A percentile compares a stretch with the other conserved stretches of the same genome.
Evolutionary conservation across 1,139 yeast genomes (phyloP).

Genomic region (Pichia sp.): DNA sequence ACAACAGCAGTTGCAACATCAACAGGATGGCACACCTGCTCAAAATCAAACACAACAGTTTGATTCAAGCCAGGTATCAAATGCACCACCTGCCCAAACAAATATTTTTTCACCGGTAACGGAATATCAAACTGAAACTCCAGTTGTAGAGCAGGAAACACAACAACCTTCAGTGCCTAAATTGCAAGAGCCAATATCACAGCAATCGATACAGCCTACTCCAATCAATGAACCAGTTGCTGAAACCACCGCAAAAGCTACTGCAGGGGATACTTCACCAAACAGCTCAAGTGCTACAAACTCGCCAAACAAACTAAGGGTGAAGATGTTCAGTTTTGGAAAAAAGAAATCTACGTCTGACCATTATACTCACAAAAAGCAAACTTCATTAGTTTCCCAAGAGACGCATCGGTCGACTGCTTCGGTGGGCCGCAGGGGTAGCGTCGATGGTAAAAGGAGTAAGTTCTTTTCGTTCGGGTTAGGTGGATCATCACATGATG

Average conservation of each 20-base stretch:
- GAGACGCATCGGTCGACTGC: slow-evolving; percentile 4
- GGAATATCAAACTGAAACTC: neutral
- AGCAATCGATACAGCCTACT: neutral
- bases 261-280: neutral
- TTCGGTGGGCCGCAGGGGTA: neutral
- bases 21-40: neutral
- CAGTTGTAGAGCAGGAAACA: neutral
- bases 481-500: neutral
- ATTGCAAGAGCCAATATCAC: neutral
- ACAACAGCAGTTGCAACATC: neutral
- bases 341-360: slow-evolving; percentile 7
- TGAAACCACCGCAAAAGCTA: neutral
- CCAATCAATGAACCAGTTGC: neutral
- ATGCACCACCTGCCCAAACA: neutral
- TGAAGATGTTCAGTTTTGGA: slow-evolving; percentile 8
- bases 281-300: too few species aligned
- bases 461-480: slow-evolving; percentile 13
- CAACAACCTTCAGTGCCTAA: neutral
- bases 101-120: neutral
- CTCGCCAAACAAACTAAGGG: slow-evolving; percentile 5
- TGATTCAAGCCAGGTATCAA: neutral
- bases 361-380: slow-evolving; percentile 7
- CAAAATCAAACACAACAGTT: neutral
- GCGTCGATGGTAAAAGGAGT: slow-evolving; percentile 1
- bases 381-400: slow-evolving; percentile 9